phyloP scores from a whole-genome alignment of 1,284 basidiomycete genomes.

The Sporisorium graminicola region DNA sequence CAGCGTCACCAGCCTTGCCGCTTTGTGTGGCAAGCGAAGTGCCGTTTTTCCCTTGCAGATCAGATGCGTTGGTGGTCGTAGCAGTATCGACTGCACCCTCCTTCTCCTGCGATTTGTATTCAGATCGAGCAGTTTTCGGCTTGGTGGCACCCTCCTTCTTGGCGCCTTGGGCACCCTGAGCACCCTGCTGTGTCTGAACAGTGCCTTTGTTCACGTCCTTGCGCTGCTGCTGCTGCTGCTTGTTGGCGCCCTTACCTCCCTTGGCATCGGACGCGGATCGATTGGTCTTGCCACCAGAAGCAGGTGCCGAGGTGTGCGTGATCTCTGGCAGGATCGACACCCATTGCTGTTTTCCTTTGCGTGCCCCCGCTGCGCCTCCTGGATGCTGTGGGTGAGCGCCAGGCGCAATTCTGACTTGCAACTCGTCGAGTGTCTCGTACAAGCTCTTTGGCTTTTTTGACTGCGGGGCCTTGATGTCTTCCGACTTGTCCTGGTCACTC shows the following conservation, averaged over 20 bases:
- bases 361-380: conserved; percentile 12
- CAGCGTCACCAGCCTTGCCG: background rate
- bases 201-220: conserved; percentile 19
- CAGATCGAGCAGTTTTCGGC: background rate
- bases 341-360: conserved; percentile 58
- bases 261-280: conserved; percentile 16
- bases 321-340: conserved; percentile 57
- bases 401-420: conserved; percentile 43
- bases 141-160: conserved; percentile 18
- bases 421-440: conserved; percentile 44
- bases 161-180: conserved; percentile 3
- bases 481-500: conserved; percentile 1
- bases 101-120: conserved; percentile 2
- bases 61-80: background rate
- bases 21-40: conserved; percentile 1
- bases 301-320: conserved; percentile 27
- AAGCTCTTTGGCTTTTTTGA: conserved; percentile 28
- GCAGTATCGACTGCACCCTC: conserved; percentile 1
- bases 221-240: conserved; percentile 17
- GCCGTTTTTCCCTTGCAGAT: conserved; percentile 1
- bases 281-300: conserved; percentile 3
- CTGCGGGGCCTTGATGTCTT: conserved; percentile 1
- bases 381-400: conserved; percentile 16
- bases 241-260: conserved; percentile 15
- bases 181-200: conserved; percentile 1